Conservation (phyloP, 495 filamentous ascomycete species). For the Pyrenula massariospora region DNA sequence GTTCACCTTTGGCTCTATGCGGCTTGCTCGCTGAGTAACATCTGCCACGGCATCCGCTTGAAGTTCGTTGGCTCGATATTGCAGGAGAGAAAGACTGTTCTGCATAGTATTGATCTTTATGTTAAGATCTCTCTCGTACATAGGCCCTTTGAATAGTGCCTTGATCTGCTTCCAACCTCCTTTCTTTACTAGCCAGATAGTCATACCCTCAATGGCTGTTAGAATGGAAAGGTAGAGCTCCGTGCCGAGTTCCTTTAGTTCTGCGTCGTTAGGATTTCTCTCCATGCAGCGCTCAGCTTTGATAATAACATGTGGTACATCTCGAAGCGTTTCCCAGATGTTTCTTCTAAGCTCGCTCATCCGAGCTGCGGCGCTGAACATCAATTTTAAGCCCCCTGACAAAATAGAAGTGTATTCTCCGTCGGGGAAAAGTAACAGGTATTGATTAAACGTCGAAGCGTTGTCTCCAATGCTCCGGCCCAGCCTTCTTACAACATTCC, state of each 20-base stretch:
- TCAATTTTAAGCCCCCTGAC: slow-evolving; percentile 3
- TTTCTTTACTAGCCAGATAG: slow-evolving; percentile 1
- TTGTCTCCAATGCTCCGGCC: not conserved
- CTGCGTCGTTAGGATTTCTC: slow-evolving; percentile 1
- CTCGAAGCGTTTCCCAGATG: slow-evolving; percentile 2
- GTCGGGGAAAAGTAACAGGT: slow-evolving; percentile 1
- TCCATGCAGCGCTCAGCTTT: slow-evolving; percentile 2
- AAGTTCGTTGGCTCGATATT: not conserved
- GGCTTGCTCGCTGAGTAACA: not conserved
- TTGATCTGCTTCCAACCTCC: not conserved
- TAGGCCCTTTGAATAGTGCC: not conserved
- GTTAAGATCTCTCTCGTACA: not conserved
- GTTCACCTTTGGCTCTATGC: not conserved
- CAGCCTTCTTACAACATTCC: not conserved
- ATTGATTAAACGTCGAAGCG: not conserved
- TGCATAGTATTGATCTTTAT: not conserved
- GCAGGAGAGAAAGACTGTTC: not conserved
- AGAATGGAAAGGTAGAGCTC: not conserved
- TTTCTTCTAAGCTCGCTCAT: slow-evolving; percentile 1
- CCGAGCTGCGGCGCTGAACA: not conserved
- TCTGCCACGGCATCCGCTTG: not conserved
- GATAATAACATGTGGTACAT: slow-evolving; percentile 1
- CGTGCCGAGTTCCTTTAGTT: not conserved
- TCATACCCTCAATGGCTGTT: slow-evolving; percentile 1
- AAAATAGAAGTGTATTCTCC: slow-evolving; percentile 4